A percentile compares a stretch with the other conserved stretches of the same genome.
Evolutionary conservation across 1,284 basidiomycete species (phyloP).

Genomic region (Blastosporella zonata): DNA sequence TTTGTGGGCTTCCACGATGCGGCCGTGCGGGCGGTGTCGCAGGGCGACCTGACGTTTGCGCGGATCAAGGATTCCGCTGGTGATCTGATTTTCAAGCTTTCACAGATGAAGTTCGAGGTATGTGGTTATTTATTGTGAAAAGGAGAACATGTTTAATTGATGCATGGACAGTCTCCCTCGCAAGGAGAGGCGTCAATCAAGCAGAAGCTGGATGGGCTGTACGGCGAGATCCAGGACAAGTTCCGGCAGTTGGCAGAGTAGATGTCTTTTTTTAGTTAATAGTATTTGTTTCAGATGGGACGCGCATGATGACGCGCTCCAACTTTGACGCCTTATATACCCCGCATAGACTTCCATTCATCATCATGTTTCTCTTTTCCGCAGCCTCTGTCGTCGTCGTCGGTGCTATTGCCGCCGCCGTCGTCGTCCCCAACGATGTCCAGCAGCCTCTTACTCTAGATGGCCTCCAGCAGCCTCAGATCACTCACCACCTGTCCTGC

Average conservation of each 20-base stretch:
- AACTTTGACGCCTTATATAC: conserved; percentile 1
- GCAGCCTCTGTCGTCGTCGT: neutral
- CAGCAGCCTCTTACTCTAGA: conserved; percentile 8
- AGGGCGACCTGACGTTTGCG: conserved; percentile 88
- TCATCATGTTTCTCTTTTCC: conserved; percentile 11
- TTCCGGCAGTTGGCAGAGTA: conserved; percentile 85
- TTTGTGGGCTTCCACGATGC: conserved; percentile 94
- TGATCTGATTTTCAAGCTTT: conserved; percentile 94
- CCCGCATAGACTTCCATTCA: neutral
- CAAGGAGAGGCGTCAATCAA: conserved; percentile 82
- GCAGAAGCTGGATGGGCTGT: conserved; percentile 75
- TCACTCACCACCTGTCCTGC: conserved; percentile 6
- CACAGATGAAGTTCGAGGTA: conserved; percentile 98
- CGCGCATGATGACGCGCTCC: conserved; percentile 6
- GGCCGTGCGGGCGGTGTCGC: conserved; percentile 82
- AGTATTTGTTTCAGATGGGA: conserved; percentile 10
- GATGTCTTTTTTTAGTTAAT: conserved; percentile 8
- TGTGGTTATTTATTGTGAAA: neutral
- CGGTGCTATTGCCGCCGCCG: neutral
- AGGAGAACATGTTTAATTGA: conserved; percentile 2
- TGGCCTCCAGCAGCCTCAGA: neutral
- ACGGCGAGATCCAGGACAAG: conserved; percentile 85
- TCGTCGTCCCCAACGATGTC: neutral
- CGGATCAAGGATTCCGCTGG: conserved; percentile 87
- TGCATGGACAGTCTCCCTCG: conserved; percentile 63